Evolutionary conservation across 1,284 basidiomycete genomes (phyloP).

Genomic region (Puccinia horiana): DNA sequence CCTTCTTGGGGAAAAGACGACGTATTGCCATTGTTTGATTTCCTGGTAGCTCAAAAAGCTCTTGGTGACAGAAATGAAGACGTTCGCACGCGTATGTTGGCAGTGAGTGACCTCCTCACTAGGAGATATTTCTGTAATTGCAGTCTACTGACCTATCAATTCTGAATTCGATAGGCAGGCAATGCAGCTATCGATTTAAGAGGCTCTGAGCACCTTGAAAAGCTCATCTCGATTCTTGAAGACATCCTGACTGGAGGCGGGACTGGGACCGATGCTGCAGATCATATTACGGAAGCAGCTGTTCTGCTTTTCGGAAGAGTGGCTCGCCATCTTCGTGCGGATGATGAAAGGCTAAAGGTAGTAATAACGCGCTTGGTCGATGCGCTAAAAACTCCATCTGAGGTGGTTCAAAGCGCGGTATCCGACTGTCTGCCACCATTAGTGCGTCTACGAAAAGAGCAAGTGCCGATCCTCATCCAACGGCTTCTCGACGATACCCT

Average conservation of each 20-base stretch:
- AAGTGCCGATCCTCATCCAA: conserved; percentile 70
- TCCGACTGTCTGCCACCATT: conserved; percentile 85
- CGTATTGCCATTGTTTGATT: conserved; percentile 79
- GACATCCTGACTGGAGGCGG: conserved; percentile 65
- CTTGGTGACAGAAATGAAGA: conserved; percentile 81
- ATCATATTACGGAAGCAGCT: conserved; percentile 89
- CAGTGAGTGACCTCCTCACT: conserved; percentile 52
- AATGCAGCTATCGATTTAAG: conserved; percentile 79
- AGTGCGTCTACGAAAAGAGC: conserved; percentile 69
- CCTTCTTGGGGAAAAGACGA: conserved; percentile 69
- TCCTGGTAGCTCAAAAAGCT: conserved; percentile 79
- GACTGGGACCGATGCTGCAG: conserved; percentile 65
- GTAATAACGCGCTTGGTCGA: conserved; percentile 88
- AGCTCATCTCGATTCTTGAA: conserved; percentile 83
- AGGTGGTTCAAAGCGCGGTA: conserved; percentile 94
- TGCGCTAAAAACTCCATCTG: conserved; percentile 89
- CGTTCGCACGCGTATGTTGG: conserved; percentile 83
- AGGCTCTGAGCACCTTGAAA: conserved; percentile 72
- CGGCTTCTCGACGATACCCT: conserved; percentile 75
- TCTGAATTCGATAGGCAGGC: conserved; percentile 64
- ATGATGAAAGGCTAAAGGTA: conserved; percentile 74
- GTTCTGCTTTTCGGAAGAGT: conserved; percentile 93
- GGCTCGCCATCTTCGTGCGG: conserved; percentile 79
- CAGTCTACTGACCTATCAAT: not conserved
- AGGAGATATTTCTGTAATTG: not conserved